These are phyloP conservation scores for Allium fistulosum DNA, from an alignment of 106 monocot species.

Conservation along the genomic window DNA sequence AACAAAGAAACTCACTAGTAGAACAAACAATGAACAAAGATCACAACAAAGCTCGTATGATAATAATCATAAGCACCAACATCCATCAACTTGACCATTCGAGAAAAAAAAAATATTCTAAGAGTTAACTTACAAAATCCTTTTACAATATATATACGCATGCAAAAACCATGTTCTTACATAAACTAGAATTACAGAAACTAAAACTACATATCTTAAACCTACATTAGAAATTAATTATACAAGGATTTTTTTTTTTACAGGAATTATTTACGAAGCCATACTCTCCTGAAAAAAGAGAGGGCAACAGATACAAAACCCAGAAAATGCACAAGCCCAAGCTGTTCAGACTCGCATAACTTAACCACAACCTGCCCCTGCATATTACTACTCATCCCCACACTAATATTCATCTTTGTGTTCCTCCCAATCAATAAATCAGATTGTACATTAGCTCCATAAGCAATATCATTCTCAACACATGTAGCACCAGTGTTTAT, in stretches of 20 bases:
- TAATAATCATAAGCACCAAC: too few species aligned
- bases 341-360: background rate
- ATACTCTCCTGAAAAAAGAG: background rate
- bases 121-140: background rate
- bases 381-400: background rate
- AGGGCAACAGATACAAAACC: background rate
- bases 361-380: background rate
- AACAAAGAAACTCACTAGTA: too few species aligned
- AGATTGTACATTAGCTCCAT: slow-evolving; percentile 52
- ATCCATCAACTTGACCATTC: background rate
- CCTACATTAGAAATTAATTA: too few species aligned
- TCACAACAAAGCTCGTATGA: too few species aligned
- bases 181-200: background rate
- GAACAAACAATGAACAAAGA: too few species aligned
- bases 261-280: background rate
- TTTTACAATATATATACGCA: background rate
- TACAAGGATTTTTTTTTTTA: background rate
- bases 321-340: background rate
- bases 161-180: background rate
- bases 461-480: slow-evolving; percentile 32
- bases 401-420: slow-evolving; percentile 17
- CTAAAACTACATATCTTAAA: background rate
- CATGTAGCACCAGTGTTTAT: slow-evolving; percentile 34
- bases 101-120: background rate
- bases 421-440: slow-evolving; percentile 29